Evolutionary conservation across 1,284 basidiomycete genomes (phyloP).

Genomic region (Singerocomus inundabilis): DNA sequence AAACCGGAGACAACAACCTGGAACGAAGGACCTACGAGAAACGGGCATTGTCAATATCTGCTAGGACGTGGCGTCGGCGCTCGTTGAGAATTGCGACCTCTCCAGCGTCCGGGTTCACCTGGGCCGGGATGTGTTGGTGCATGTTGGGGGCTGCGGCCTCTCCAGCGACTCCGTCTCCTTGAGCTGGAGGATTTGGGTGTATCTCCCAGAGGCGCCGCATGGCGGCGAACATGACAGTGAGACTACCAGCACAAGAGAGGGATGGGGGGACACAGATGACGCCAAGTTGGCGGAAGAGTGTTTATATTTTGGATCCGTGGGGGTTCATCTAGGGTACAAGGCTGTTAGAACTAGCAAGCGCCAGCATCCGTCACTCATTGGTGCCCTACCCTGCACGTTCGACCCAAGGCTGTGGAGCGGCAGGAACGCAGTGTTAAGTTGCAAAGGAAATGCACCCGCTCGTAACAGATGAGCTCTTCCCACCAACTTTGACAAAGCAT

Average conservation of each 20-base stretch:
- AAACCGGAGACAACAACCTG: constrained; percentile 14
- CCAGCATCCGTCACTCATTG: neutral
- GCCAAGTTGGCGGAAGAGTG: neutral
- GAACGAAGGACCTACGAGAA: constrained; percentile 36
- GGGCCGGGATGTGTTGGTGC: no score
- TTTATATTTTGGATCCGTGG: neutral
- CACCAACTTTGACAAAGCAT: no score
- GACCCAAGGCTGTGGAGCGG: neutral
- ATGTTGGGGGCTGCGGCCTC: no score
- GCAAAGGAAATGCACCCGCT: no score
- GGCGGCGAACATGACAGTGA: constrained; percentile 1
- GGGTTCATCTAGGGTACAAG: neutral
- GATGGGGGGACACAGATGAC: neutral
- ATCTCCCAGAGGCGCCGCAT: neutral
- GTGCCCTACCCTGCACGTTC: neutral
- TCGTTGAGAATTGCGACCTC: constrained; percentile 30
- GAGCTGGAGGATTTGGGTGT: no score
- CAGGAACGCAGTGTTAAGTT: neutral
- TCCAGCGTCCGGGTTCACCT: neutral
- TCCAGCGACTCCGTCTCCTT: no score
- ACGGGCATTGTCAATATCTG: constrained; percentile 68
- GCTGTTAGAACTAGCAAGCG: neutral
- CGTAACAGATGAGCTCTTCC: no score
- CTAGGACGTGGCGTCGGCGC: constrained; percentile 61
- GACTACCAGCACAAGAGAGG: no score